These are phyloP conservation scores for Aspergillus sp. DNA, from an alignment of 2,329 filamentous ascomycete species.

Conservation along the genomic window DNA sequence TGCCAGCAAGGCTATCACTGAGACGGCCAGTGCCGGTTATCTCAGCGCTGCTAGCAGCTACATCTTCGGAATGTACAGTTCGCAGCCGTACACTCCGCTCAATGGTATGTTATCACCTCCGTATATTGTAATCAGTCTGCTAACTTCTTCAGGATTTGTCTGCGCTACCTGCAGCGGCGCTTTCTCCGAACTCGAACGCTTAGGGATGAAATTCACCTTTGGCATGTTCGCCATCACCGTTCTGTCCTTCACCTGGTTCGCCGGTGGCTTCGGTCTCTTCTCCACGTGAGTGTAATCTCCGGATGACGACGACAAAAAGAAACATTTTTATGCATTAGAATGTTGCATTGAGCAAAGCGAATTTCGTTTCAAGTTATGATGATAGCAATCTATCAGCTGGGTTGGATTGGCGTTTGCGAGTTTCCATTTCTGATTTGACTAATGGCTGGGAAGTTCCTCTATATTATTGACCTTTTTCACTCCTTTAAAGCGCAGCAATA, in stretches of 20 bases:
- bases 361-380: conserved; percentile 26
- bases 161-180: conserved; percentile 61
- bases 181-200: conserved; percentile 54
- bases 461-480: not conserved
- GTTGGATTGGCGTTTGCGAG: conserved; percentile 15
- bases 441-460: conserved; percentile 10
- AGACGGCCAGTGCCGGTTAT: conserved; percentile 57
- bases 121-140: conserved; percentile 7
- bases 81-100: conserved; percentile 54
- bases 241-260: conserved; percentile 58
- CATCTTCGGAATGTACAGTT: conserved; percentile 64
- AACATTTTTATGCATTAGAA: conserved; percentile 17
- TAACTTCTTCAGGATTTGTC: conserved; percentile 47
- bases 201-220: conserved; percentile 58
- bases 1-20: conserved; percentile 53
- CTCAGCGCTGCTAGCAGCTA: conserved; percentile 54
- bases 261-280: conserved; percentile 43
- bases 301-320: not conserved
- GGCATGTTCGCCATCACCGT: conserved; percentile 59
- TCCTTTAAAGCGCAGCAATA: not conserved
- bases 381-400: conserved; percentile 32
- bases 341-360: conserved; percentile 24
- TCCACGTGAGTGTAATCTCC: conserved; percentile 20
- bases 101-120: conserved; percentile 43
- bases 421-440: conserved; percentile 6